Base-by-base conservation (phyloP, 2,329 filamentous ascomycete genomes). In the Escovopsis sp. region DNA sequence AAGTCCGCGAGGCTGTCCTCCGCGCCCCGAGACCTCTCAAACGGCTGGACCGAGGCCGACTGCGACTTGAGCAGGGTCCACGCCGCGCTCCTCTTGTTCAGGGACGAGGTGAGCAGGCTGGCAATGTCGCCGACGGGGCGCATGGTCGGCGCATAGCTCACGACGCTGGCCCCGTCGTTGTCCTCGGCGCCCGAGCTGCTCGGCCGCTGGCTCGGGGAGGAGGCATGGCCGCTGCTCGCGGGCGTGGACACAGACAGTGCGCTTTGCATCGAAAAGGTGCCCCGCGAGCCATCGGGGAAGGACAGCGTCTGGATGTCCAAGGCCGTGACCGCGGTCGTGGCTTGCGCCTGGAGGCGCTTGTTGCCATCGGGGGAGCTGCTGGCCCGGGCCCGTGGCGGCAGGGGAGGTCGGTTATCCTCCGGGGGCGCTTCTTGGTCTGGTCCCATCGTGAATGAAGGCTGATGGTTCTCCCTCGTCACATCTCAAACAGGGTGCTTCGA, bases 311-410 rank as follows among this genome's bases (percentile, higher is more conserved):
- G 82, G 43, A 88, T 80, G 50, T 89, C 87, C 47, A 87, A 72
- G 12, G 85, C 73, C 1, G 86, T 89, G 12, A 96, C 56, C 9
- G 87, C 87, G 1, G 87, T 95, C 4, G 88, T 95, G 39, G 89
- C 78, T 48, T 66, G 69, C 2, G 82, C 78, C 48, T 66, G 69
- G 43, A 68, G 55, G 59, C 62, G 48, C 61, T 61, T 51, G 28
- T 32, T 32, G 38, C 63, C 9, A 47, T 71, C 58, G 47, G 63
- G 39, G 35, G 59, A 51, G 36, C 56, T 47, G 42, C 55, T 62
- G 26, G 59, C 60, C 19, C 58, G 49, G 38, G 67, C 67, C 44
- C 72, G 66, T 26, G 73, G 70, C n/a, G 73, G 74, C 41, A 76
- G 64, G 42, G 72, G 72, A 32, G 8, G 28, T 43, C 68, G 70